Evolutionary conservation across 2,329 filamentous ascomycete genomes (phyloP).

Genomic region (Alternaria burnsii): DNA sequence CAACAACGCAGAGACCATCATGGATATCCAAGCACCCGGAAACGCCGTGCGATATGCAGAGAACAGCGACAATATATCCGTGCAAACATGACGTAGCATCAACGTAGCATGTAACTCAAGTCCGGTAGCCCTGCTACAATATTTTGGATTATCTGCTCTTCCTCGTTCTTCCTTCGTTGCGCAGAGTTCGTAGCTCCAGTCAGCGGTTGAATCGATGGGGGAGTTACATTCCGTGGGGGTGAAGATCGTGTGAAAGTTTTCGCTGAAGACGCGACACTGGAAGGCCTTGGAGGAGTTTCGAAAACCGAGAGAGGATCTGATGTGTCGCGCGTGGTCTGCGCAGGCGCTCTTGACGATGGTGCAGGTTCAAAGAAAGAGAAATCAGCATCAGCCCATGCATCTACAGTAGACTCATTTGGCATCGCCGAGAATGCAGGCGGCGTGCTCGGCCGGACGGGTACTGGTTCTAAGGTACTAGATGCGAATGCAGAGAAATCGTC

Average conservation of each 20-base stretch:
- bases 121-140: conserved; percentile 43
- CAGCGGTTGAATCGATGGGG: conserved; percentile 33
- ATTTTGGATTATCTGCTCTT: conserved; percentile 36
- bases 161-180: conserved; percentile 38
- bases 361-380: conserved; percentile 45
- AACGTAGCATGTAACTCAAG: conserved; percentile 45
- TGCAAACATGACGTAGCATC: not conserved
- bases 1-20: not conserved
- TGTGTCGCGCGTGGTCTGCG: conserved; percentile 12
- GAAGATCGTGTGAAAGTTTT: conserved; percentile 33
- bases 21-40: not conserved
- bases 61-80: not conserved
- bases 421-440: conserved; percentile 6
- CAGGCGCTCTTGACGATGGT: conserved; percentile 1
- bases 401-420: conserved; percentile 9
- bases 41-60: conserved; percentile 8
- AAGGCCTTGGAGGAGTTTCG: conserved; percentile 23
- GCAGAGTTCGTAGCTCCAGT: conserved; percentile 35
- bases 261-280: conserved; percentile 15
- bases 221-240: conserved; percentile 25
- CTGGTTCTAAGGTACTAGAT: not conserved
- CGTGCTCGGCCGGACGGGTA: conserved; percentile 13
- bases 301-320: conserved; percentile 41
- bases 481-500: conserved; percentile 13
- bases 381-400: conserved; percentile 28